phyloP scores from a whole-genome alignment of 2,329 filamentous ascomycete species.

The Ophiostoma pallidulum region DNA sequence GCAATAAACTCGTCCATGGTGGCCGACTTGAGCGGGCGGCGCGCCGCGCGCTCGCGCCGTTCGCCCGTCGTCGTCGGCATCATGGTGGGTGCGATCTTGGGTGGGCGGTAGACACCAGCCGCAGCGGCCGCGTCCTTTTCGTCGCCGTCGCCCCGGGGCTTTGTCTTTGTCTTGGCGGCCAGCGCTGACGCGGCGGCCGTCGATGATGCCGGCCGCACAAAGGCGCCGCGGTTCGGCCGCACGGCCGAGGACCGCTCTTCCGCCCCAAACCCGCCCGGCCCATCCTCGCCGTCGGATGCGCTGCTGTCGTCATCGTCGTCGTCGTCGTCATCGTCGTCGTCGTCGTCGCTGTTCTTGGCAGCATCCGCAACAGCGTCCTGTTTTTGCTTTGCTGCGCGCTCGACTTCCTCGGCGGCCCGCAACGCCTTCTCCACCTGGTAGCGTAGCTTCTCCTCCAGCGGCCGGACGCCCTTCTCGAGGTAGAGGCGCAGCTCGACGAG shows the following conservation, averaged over 20 bases:
- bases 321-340: slow-evolving; percentile 23
- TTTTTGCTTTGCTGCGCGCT: slow-evolving; percentile 34
- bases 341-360: slow-evolving; percentile 28
- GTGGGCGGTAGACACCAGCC: slow-evolving; percentile 72
- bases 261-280: slow-evolving; percentile 5
- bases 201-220: slow-evolving; percentile 22
- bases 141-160: slow-evolving; percentile 19
- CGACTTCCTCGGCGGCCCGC: slow-evolving; percentile 69
- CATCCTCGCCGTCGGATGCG: slow-evolving; percentile 10
- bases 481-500: slow-evolving; percentile 88
- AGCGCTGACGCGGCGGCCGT: not conserved
- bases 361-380: slow-evolving; percentile 27
- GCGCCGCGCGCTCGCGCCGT: slow-evolving; percentile 51
- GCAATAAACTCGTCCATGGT: slow-evolving; percentile 88
- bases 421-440: slow-evolving; percentile 96
- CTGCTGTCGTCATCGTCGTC: slow-evolving; percentile 18
- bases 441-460: slow-evolving; percentile 79
- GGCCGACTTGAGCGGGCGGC: slow-evolving; percentile 61
- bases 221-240: slow-evolving; percentile 29
- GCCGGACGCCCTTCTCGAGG: slow-evolving; percentile 83
- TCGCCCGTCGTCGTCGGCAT: slow-evolving; percentile 69
- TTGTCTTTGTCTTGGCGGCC: slow-evolving; percentile 12
- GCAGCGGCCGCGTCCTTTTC: slow-evolving; percentile 23
- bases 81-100: slow-evolving; percentile 74
- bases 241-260: slow-evolving; percentile 2